Evolutionary conservation across 2,329 filamentous ascomycete species (phyloP).

Genomic region (Diplodia scrobiculata): DNA sequence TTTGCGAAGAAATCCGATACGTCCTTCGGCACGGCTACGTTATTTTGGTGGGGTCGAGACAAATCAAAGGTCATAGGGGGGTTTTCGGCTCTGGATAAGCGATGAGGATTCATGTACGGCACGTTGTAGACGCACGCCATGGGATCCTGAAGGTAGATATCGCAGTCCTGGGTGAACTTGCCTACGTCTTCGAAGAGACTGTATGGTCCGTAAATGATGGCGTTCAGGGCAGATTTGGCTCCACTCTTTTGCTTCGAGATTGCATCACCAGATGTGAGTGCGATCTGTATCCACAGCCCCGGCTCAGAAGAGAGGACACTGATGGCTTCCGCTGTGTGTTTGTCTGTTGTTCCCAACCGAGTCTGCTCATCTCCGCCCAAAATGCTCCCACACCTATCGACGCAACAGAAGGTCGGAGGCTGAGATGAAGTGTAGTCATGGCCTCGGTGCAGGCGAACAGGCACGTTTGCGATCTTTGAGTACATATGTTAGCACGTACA

Average conservation of each 20-base stretch:
- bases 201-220: not conserved
- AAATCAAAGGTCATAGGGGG: not conserved
- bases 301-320: too few relatives aligned
- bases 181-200: not conserved
- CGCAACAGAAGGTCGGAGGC: too few relatives aligned
- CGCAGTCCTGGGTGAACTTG: not conserved
- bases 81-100: conserved; percentile 30
- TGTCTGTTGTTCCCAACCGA: too few relatives aligned
- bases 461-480: not conserved
- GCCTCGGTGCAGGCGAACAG: not conserved
- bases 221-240: not conserved
- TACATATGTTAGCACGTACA: too few relatives aligned
- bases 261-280: too few relatives aligned
- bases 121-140: conserved; percentile 34
- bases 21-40: too few relatives aligned
- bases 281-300: not conserved
- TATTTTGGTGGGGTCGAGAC: not conserved
- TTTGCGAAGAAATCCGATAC: too few relatives aligned
- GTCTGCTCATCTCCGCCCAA: too few relatives aligned
- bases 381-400: too few relatives aligned
- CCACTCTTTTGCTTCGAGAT: too few relatives aligned
- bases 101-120: conserved; percentile 37
- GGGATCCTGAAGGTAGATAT: conserved; percentile 30
- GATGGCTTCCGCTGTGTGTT: too few relatives aligned
- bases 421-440: too few relatives aligned